phyloP scores from a whole-genome alignment of 2,329 filamentous ascomycete genomes.

The Penicillium sp. region DNA sequence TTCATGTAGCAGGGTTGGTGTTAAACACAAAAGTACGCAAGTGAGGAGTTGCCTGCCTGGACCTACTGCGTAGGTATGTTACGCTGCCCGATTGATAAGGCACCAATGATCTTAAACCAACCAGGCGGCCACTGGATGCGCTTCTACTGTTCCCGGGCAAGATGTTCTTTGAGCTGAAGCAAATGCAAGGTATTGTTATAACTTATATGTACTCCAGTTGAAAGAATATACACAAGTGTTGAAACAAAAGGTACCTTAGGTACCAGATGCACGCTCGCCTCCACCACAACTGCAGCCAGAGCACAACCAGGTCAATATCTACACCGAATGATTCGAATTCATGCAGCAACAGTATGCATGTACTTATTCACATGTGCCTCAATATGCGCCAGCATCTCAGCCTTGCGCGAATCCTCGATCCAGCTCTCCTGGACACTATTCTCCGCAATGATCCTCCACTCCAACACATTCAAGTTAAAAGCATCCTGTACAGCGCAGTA shows the following conservation, averaged over 20 bases:
- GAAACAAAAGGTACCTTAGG: slow-evolving; percentile 23
- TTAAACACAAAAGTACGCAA: slow-evolving; percentile 1
- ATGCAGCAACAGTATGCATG: slow-evolving; percentile 13
- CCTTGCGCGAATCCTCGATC: slow-evolving; percentile 62
- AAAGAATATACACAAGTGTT: slow-evolving; percentile 21
- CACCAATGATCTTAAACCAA: neutral
- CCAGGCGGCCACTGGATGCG: neutral
- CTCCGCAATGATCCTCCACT: slow-evolving; percentile 63
- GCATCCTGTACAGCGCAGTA: slow-evolving; percentile 72
- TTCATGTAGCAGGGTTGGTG: neutral
- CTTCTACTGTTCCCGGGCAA: neutral
- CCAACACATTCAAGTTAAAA: slow-evolving; percentile 58
- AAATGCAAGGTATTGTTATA: too few species aligned
- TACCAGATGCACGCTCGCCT: slow-evolving; percentile 8
- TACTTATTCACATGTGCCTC: slow-evolving; percentile 32
- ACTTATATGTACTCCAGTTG: slow-evolving; percentile 38
- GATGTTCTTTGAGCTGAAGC: too few species aligned
- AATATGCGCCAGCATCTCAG: slow-evolving; percentile 48
- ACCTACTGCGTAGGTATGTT: too few species aligned
- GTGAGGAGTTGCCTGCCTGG: neutral
- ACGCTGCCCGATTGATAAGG: slow-evolving; percentile 10
- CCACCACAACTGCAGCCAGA: neutral
- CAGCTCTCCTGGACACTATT: slow-evolving; percentile 66
- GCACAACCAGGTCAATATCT: neutral
- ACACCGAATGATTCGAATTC: neutral